These are phyloP conservation scores for Anisodus acutangulus DNA, from an alignment of 257 asterid genomes.

Conservation along the genomic window DNA sequence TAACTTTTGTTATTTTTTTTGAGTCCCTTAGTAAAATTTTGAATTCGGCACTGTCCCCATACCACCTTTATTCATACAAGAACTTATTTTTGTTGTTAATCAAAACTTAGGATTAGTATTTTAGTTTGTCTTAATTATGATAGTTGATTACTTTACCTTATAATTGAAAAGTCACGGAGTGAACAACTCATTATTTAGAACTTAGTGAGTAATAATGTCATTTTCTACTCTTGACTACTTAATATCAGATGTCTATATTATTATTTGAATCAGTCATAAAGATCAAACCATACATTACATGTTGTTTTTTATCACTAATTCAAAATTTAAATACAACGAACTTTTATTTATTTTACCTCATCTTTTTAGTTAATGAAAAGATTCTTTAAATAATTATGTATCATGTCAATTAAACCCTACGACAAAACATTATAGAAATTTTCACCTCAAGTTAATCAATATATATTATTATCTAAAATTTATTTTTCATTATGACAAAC, in stretches of 20 bases:
- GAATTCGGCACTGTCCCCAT: no score
- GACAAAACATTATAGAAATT: background rate
- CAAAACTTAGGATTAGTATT: no score
- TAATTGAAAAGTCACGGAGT: background rate
- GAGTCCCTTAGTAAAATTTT: no score
- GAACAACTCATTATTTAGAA: background rate
- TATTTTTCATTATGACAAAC: background rate
- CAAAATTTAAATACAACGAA: no score
- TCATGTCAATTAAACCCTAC: background rate
- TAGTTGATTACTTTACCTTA: background rate
- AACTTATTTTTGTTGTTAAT: background rate
- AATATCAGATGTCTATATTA: background rate
- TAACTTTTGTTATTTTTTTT: no score
- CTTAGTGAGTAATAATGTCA: background rate
- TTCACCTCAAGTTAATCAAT: background rate
- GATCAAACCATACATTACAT: no score
- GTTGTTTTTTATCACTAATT: no score
- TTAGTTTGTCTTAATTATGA: no score
- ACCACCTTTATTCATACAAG: background rate
- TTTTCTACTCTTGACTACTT: background rate
- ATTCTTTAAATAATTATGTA: background rate
- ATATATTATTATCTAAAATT: background rate
- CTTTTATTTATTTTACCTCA: background rate
- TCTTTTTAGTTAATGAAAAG: background rate
- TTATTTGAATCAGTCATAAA: background rate